Evolutionary conservation across 805 yeast genomes (phyloP), one percentile per base, ranked within the genome.

Genomic region (Starmera caribaea): DNA sequence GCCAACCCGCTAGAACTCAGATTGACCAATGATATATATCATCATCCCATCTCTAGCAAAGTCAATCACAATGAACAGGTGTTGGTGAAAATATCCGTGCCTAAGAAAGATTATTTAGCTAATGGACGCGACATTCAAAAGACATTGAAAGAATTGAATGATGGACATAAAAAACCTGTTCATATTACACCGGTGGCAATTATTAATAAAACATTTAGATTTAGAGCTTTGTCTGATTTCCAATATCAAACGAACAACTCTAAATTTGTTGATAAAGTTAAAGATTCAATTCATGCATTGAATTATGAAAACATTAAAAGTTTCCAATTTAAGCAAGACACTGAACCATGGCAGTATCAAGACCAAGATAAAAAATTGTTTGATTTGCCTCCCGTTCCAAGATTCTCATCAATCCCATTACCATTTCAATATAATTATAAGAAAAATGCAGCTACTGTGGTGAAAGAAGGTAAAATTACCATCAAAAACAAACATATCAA

Each of bases 141-240:
- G 37, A 63, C 76, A 16, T 48, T 69, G 11, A 50, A 58, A 39
- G 48, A 63, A 4, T 35, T 63, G 24, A 53, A 55, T 27, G 27
- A 41, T 35, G 52, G 36, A 16, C 51, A 69, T 39, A 55, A 61
- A n/a, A 51, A 58, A 11, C 48, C 62, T 4, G 66, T 71, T 38
- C 60, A 59, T 17, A 68, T 74, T 2, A 66, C 68, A 35, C 90
- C 95, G 0, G 69, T 74, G 5, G 88, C 81, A 0, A 71, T 86
- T 15, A 66, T 87, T 15, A 76, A 77, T 49, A 71, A 76, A 42
- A 81, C 80, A 14, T 80, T 78, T 52, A 72, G 82, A 45, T 90
- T 90, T 57, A 73, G 96, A 48, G 86, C 84, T 46, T 74, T 88
- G 70, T 79, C 90, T 0, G 97, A 89, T 59, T 90, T 87, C 57